Base-by-base conservation (phyloP, 1,139 yeast genomes). In the Suhomyces bribrorum region DNA sequence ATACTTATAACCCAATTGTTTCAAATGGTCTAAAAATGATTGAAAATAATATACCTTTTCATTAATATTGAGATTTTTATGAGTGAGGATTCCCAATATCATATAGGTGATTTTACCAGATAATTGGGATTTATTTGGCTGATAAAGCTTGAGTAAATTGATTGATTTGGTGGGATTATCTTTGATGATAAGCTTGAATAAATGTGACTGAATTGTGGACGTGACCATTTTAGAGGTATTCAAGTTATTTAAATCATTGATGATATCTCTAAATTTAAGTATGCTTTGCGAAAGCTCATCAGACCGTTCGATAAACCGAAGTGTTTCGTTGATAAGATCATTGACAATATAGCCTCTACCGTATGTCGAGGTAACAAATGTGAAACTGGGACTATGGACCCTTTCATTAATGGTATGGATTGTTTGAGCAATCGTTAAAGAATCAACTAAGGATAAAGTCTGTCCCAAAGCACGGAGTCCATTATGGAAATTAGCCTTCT, bases 381-480 rank as follows among this genome's bases (percentile, higher is more conserved):
- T 35, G 31, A 59, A 61, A 4, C 37, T n/a, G n/a, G 34, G 38
- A n/a, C 47, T 39, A 26, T 41, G 17, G 4, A 52, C 35, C 16
- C 44, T 42, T 1, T 26, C 25, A 29, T 47, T 36, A 5, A 60
- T 23, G 13, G 36, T 32, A 32, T 57, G 53, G 12, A 64, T 32
- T 3, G 49, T 41, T 2, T 3, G 14, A 1, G 59, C 50, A 2
- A 52, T 38, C 16, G 52, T 46, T 1, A 43, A 39, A 1, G 56
- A 40, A 3, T 50, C 45, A 7, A 62, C 39, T n/a, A 53, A 43
- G 1, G 72, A 60, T 6, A 66, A 30, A n/a, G 61, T 45, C 41
- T 66, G 70, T 1, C 60, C 65, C 15, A 64, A 35, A 4, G 64
- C 54, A 27, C 69, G 45, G 5, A 67, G 37, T 2, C 56, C 41